phyloP scores from a whole-genome alignment of 176 grass and related monocot genomes.

The Zoysia japonica region DNA sequence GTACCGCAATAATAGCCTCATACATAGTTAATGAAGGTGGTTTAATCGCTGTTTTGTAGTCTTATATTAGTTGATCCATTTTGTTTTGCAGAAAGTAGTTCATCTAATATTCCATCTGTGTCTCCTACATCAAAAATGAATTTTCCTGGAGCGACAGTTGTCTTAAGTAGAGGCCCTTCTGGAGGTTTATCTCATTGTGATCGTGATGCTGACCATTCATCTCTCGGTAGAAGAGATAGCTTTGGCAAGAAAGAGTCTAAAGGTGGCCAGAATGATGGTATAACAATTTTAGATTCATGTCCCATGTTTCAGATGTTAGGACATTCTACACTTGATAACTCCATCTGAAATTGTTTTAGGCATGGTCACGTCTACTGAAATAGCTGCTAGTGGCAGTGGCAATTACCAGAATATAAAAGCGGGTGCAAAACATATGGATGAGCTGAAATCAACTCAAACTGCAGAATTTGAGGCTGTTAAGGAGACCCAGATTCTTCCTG shows the following conservation, averaged over 20 bases:
- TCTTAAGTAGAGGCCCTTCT: conserved; percentile 54
- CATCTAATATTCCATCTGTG: conserved; percentile 37
- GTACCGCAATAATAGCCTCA: conserved; percentile 37
- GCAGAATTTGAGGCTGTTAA: conserved; percentile 51
- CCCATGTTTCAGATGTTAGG: conserved; percentile 50
- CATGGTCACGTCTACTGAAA: conserved; percentile 54
- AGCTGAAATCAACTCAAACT: conserved; percentile 43
- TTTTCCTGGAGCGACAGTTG: conserved; percentile 46
- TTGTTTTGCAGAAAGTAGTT: conserved; percentile 51
- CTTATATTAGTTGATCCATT: conserved; percentile 42
- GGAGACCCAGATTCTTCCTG: conserved; percentile 48
- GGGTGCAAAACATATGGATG: conserved; percentile 45
- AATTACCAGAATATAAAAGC: conserved; percentile 36
- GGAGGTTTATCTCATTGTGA: conserved; percentile 46
- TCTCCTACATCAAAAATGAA: conserved; percentile 48
- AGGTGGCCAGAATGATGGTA: conserved; percentile 42
- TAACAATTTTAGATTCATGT: conserved; percentile 42
- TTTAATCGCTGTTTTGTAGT: conserved; percentile 32
- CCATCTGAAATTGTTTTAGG: conserved; percentile 82
- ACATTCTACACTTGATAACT: conserved; percentile 67
- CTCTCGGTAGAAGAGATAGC: conserved; percentile 43
- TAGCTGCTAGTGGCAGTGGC: conserved; percentile 20
- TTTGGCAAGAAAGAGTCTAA: conserved; percentile 47
- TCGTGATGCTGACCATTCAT: conserved; percentile 49
- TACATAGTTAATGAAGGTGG: conserved; percentile 26